These are phyloP conservation scores for Podospora sp. DNA, from an alignment of 495 filamentous ascomycete species.

Conservation along the genomic window DNA sequence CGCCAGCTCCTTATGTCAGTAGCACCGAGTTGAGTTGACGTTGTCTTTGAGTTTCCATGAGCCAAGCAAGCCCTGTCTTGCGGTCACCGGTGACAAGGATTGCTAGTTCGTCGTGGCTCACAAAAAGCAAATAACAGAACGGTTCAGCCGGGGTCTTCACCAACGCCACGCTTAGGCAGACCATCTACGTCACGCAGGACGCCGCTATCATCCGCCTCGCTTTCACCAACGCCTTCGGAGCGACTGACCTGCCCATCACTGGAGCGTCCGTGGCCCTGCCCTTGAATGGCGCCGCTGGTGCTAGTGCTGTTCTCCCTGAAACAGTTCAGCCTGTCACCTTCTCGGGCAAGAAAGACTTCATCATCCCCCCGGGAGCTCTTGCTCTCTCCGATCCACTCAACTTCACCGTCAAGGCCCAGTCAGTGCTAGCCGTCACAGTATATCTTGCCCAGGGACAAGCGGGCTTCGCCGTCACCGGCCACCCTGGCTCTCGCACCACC, in stretches of 20 bases:
- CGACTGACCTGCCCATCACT: constrained; percentile 57
- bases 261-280: constrained; percentile 58
- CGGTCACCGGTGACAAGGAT: background rate
- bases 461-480: constrained; percentile 55
- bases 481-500: constrained; percentile 63
- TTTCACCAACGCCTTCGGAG: constrained; percentile 64
- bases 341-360: constrained; percentile 41
- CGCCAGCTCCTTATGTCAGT: constrained; percentile 53
- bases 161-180: constrained; percentile 65
- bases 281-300: constrained; percentile 45
- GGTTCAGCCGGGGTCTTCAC: constrained; percentile 31
- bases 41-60: constrained; percentile 8
- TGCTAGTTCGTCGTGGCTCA: background rate
- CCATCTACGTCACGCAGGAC: constrained; percentile 55
- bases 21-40: constrained; percentile 27
- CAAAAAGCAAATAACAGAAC: constrained; percentile 29
- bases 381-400: constrained; percentile 62
- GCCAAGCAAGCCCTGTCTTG: background rate
- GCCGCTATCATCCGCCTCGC: constrained; percentile 54
- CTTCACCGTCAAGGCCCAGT: constrained; percentile 46
- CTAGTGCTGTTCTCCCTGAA: constrained; percentile 42
- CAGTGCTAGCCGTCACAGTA: constrained; percentile 55
- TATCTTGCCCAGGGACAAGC: constrained; percentile 59
- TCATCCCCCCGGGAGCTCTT: constrained; percentile 58
- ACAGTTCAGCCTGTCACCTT: constrained; percentile 56